Evolutionary conservation across 148 eudicot genomes (phyloP), one percentile per base, ranked within the genome.

Genomic region (Tetragonia tetragonoides): DNA sequence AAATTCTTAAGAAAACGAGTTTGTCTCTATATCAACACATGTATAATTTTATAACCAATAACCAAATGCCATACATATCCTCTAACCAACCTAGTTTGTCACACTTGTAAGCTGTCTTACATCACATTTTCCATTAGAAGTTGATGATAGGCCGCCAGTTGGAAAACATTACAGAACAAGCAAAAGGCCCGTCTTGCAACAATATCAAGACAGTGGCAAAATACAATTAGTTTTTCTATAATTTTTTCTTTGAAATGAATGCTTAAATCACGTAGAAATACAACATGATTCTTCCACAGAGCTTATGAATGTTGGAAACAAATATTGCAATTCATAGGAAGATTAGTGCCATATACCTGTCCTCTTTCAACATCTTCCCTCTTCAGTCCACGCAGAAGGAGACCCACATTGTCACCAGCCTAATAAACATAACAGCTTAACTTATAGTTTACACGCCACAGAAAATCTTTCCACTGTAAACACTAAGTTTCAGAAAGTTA

Each of bases 371-470:
- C 79, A 81, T 95, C 98, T 71, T 93, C 97, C 68, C 95, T 84
- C 78, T 93, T 95, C 72, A 93, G 80, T 47, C 98, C 99, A 85
- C 97, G 99, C 41, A 95, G 70, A 83, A 95, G 97, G 74, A 95
- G 97, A 79, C 99, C 99, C 53, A 95, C 99, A 81, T 93, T 95
- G 81, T 95, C 98, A 40, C 98, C 98, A 86, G 99, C 99, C 99
- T 95, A 57, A 54, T 6, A 66, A 82, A 76, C 8, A 72, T 17
- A 80, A 74, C 67, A 24, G 64, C 60, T 42, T 68, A 61, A 60
- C 24, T 62, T 72, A 34, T 10, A 23, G n/a, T 38, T 46, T 54
- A 80, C 24, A 72, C 18, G 76, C 67, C 64, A 77, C 21, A 59
- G 17, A 62, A 39, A 39, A 23, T 0, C 16, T 28, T 44, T 10